A percentile compares a stretch with the other conserved stretches of the same genome.
These are phyloP conservation scores for Talaromyces stipitatus DNA, from an alignment of 495 filamentous ascomycete species.

Conservation along the genomic window DNA sequence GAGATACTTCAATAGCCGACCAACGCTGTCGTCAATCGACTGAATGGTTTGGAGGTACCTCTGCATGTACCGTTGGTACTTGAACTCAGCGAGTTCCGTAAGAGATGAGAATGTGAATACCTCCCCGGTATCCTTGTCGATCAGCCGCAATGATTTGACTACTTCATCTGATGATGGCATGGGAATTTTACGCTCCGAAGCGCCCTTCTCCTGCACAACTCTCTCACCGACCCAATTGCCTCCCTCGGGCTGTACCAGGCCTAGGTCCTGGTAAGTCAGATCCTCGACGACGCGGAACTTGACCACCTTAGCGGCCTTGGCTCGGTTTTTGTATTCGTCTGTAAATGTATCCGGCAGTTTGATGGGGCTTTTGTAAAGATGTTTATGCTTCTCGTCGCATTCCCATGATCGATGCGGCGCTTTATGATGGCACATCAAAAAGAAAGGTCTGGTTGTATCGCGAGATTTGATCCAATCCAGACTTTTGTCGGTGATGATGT, in stretches of 20 bases:
- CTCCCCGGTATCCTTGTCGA: conserved; percentile 31
- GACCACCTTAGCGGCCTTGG: conserved; percentile 27
- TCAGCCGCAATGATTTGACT: conserved; percentile 20
- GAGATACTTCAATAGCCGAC: conserved; percentile 30
- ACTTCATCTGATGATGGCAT: conserved; percentile 15
- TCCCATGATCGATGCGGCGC: conserved; percentile 39
- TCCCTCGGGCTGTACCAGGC: conserved; percentile 35
- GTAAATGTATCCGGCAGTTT: conserved; percentile 32
- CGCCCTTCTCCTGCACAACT: conserved; percentile 15
- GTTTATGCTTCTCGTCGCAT: conserved; percentile 28
- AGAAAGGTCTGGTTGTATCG: conserved; percentile 29
- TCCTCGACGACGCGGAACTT: conserved; percentile 37
- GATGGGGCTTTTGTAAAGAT: conserved; percentile 30
- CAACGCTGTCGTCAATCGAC: conserved; percentile 35
- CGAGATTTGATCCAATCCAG: conserved; percentile 25
- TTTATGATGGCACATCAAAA: conserved; percentile 43
- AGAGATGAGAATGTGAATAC: conserved; percentile 26
- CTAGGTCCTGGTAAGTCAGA: conserved; percentile 33
- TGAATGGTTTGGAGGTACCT: conserved; percentile 37
- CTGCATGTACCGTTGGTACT: conserved; percentile 43
- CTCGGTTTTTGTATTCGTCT: conserved; percentile 38
- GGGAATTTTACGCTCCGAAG: conserved; percentile 25
- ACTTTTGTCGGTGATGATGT: conserved; percentile 36
- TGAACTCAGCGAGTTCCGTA: conserved; percentile 34
- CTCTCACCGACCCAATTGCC: conserved; percentile 21